Evolutionary conservation across 106 monocot genomes (phyloP).

Genomic region (Chionographis japonica): DNA sequence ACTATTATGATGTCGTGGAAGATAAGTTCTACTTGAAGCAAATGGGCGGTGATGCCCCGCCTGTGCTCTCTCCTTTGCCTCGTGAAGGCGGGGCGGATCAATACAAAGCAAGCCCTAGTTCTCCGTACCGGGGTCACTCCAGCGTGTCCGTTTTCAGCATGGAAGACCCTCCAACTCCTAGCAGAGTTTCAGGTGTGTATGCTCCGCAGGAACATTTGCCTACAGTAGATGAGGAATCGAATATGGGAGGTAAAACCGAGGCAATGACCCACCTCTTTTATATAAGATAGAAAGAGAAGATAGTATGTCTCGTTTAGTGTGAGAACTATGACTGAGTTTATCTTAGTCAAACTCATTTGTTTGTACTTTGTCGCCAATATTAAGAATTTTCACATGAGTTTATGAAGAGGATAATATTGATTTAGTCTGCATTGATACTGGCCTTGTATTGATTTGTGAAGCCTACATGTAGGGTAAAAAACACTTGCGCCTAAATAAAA

Average conservation of each 20-base stretch:
- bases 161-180: constrained; percentile 11
- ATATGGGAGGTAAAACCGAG: background rate
- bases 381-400: too few relatives aligned
- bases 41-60: constrained; percentile 4
- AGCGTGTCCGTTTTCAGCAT: constrained; percentile 8
- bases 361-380: too few relatives aligned
- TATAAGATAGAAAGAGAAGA: constrained; percentile 11
- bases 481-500: too few relatives aligned
- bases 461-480: too few relatives aligned
- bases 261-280: constrained; percentile 19
- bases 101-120: constrained; percentile 19
- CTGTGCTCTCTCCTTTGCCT: constrained; percentile 21
- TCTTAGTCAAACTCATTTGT: too few relatives aligned
- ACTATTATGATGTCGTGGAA: constrained; percentile 42
- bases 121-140: constrained; percentile 15
- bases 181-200: constrained; percentile 2
- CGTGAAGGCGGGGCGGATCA: constrained; percentile 21
- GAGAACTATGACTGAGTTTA: background rate
- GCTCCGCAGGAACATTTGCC: constrained; percentile 1
- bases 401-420: too few relatives aligned
- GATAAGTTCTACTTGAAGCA: constrained; percentile 43
- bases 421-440: too few relatives aligned
- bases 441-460: too few relatives aligned
- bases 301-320: too few relatives aligned
- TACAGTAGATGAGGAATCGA: constrained; percentile 3